Conservation (phyloP, 345 rosid species). For the Gossypium australe region DNA sequence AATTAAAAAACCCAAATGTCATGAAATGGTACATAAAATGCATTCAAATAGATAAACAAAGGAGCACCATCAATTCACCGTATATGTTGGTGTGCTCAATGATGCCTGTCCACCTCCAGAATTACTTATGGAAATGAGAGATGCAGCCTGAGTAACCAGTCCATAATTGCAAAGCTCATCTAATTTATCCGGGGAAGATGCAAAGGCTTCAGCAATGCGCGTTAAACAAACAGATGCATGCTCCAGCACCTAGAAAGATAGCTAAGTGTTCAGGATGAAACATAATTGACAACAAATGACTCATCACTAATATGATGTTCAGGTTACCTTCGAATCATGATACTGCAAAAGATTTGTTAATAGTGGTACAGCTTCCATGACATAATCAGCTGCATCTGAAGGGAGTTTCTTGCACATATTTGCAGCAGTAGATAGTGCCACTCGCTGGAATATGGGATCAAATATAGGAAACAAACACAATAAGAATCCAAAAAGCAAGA, state of each 20-base stretch:
- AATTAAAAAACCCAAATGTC: constrained; percentile 21
- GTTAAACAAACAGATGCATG: constrained; percentile 97
- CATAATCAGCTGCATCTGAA: constrained; percentile 98
- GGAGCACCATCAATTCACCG: constrained; percentile 40
- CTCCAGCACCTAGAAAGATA: constrained; percentile 71
- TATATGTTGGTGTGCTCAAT: constrained; percentile 81
- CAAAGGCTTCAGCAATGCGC: constrained; percentile 96
- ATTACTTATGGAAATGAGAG: constrained; percentile 86
- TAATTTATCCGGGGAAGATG: constrained; percentile 77
- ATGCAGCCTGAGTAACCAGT: constrained; percentile 87
- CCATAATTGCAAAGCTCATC: constrained; percentile 97
- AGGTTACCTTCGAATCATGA: constrained; percentile 81
- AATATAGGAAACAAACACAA: not conserved
- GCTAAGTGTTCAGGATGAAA: constrained; percentile 10
- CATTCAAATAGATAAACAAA: constrained; percentile 1
- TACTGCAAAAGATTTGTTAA: constrained; percentile 95
- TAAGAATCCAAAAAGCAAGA: constrained; percentile 1
- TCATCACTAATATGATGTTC: not conserved
- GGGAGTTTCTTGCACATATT: constrained; percentile 99
- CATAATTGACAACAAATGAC: not conserved
- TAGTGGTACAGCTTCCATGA: constrained; percentile 99
- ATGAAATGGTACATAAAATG: constrained; percentile 20
- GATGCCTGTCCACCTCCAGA: constrained; percentile 96
- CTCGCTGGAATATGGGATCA: constrained; percentile 50
- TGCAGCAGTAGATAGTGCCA: constrained; percentile 97